A percentile compares a stretch with the other conserved stretches of the same genome.
Conservation (phyloP, 805 yeast genomes). For the Teunomyces cretensis region DNA sequence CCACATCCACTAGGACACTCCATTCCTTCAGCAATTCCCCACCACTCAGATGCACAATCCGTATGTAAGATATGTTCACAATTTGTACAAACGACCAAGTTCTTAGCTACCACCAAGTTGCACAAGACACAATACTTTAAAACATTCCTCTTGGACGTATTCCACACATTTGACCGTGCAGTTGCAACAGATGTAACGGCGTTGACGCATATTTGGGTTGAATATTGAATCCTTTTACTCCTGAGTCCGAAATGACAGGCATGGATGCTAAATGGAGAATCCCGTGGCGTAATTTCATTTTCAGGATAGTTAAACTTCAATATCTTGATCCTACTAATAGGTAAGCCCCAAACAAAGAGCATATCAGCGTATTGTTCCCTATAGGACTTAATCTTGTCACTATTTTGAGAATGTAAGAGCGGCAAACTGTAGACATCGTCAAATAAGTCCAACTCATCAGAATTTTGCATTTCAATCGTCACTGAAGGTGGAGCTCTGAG, state of each 20-base stretch:
- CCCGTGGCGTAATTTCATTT: constrained; percentile 11
- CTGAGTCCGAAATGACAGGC: constrained; percentile 34
- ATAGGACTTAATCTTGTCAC: constrained; percentile 37
- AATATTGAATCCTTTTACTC: constrained; percentile 16
- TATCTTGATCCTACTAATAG: constrained; percentile 75
- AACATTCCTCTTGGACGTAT: constrained; percentile 20
- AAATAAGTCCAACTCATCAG: constrained; percentile 42
- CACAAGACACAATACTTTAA: constrained; percentile 64
- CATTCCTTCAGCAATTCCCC: constrained; percentile 40
- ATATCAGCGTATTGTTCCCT: constrained; percentile 76
- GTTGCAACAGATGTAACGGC: constrained; percentile 25
- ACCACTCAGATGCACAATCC: constrained; percentile 80
- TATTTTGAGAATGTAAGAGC: constrained; percentile 41
- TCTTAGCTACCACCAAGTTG: constrained; percentile 54
- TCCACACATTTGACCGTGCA: constrained; percentile 31
- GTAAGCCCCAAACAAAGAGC: constrained; percentile 79
- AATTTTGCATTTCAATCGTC: constrained; percentile 47
- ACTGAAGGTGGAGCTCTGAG: constrained; percentile 29
- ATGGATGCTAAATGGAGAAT: constrained; percentile 31
- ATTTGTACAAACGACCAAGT: constrained; percentile 63
- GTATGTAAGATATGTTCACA: constrained; percentile 84
- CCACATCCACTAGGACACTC: constrained; percentile 90
- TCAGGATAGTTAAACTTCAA: constrained; percentile 61
- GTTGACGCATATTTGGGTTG: constrained; percentile 21
- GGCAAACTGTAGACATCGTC: constrained; percentile 42